Evolutionary conservation across 2,329 filamentous ascomycete species (phyloP), one percentile per base, ranked within the genome.

Genomic region (Periconia sp.): DNA sequence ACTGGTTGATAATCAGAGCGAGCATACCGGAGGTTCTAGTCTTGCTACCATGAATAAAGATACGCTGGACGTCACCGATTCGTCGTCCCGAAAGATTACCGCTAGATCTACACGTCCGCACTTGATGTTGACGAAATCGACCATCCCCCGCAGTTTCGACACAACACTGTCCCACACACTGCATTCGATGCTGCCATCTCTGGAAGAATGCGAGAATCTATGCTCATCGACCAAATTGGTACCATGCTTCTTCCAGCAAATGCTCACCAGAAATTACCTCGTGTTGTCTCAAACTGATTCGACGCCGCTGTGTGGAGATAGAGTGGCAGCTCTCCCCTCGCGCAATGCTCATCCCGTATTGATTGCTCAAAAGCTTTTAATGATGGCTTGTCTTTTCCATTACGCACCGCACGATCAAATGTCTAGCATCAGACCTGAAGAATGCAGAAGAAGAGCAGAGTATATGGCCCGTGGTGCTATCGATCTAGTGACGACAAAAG

Each of bases 191-290:
- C 24, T 35, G 19, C 42, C 30, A 16, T 36, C 42, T 7, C 11
- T 13, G 8, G 15, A 33, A 18, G 42, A 45, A 13, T 39, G 35
- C 11, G 23, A 18, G n/a, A 23, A 15, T 4, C n/a, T 45, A 10
- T 45, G 42, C 21, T 26, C 12, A n/a, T 35, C 36, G 3, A 10
- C 29, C 24, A 30, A 30, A 13, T 45, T 39, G 9, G 15, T 31
- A 13, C 35, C 36, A 6, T 45, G 42, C 23, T 35, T 45, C 24
- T 45, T 45, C 36, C 30, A 39, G 10, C 36, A 45, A 16, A 37
- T 45, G 21, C 24, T 45, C 5, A 39, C 23, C 9, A 9, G 36
- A 21, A 26, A 39, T 18, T 40, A 21, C 21, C 25, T 35, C 13
- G 18, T 25, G 2, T 17, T 36, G 11, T 45, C 24, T 39, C 30